Evolutionary conservation across 2,329 filamentous ascomycete species (phyloP).

Genomic region (Beauveria australis): DNA sequence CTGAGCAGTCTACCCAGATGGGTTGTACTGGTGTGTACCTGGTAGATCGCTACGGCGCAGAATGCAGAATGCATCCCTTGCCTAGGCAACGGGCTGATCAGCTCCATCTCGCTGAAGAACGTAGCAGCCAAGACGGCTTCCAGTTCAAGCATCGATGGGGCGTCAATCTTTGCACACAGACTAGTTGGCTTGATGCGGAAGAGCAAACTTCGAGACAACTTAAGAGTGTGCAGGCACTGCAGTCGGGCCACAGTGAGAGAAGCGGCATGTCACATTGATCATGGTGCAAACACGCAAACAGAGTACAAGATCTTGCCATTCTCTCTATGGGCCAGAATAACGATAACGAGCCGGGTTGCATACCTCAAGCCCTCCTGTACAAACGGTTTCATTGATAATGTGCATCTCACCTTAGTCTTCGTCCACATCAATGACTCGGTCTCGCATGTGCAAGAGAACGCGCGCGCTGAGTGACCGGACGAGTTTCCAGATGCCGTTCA

Average conservation of each 20-base stretch:
- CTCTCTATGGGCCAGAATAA: not conserved
- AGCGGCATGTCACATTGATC: not conserved
- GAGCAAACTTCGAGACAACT: conserved; percentile 75
- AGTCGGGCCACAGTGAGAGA: not conserved
- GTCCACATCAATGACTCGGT: conserved; percentile 74
- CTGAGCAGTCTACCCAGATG: conserved; percentile 5
- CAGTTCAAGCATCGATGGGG: conserved; percentile 34
- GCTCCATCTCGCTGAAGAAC: conserved; percentile 1
- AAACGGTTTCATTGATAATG: not conserved
- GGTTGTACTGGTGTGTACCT: conserved; percentile 8
- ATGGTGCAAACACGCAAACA: not conserved
- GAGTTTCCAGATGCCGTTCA: conserved; percentile 77
- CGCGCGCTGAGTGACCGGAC: conserved; percentile 66
- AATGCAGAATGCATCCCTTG: conserved; percentile 8
- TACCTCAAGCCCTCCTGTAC: not conserved
- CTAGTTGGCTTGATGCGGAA: conserved; percentile 87
- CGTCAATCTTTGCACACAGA: conserved; percentile 84
- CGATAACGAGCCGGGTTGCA: not conserved
- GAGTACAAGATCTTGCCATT: conserved; percentile 6
- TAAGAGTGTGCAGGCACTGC: conserved; percentile 73
- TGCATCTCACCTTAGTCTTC: conserved; percentile 42
- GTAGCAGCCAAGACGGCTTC: conserved; percentile 42
- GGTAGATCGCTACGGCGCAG: conserved; percentile 3
- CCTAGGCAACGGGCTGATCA: conserved; percentile 2
- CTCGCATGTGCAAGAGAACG: conserved; percentile 68